phyloP scores from a whole-genome alignment of 2,329 filamentous ascomycete genomes.

The Cadophora luteo-olivacea region DNA sequence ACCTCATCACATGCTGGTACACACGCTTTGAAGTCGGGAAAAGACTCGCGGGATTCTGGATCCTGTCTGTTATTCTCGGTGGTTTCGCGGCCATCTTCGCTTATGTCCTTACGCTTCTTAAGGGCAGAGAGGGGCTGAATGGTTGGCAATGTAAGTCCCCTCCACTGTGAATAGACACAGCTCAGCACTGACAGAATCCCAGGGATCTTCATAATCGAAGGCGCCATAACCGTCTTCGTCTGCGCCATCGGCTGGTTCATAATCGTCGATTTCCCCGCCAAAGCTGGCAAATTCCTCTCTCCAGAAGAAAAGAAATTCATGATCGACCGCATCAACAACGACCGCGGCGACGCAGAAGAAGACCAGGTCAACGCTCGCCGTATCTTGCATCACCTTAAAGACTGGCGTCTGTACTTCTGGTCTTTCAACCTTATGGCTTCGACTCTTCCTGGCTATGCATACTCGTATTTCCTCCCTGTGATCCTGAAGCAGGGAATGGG shows the following conservation, averaged over 20 bases:
- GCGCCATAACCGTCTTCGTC: constrained; percentile 56
- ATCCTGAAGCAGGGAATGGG: constrained; percentile 66
- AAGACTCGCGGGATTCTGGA: constrained; percentile 19
- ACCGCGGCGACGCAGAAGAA: constrained; percentile 59
- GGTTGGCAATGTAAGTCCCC: constrained; percentile 19
- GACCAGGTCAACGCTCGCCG: constrained; percentile 54
- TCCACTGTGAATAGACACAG: neutral
- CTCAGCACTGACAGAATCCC: neutral
- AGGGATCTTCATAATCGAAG: constrained; percentile 50
- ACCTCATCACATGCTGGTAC: constrained; percentile 23
- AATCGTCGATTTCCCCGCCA: constrained; percentile 66
- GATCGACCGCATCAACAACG: constrained; percentile 59
- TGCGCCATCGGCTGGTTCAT: constrained; percentile 61
- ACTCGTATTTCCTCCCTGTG: constrained; percentile 81
- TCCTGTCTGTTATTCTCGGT: constrained; percentile 8
- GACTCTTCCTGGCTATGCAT: constrained; percentile 75
- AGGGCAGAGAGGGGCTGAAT: constrained; percentile 13
- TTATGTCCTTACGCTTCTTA: constrained; percentile 15
- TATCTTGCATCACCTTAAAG: constrained; percentile 54
- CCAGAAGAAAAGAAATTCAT: constrained; percentile 58
- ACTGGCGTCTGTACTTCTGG: constrained; percentile 68
- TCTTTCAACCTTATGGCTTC: constrained; percentile 67
- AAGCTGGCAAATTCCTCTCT: constrained; percentile 55
- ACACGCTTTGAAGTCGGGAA: constrained; percentile 22
- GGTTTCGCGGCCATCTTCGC: constrained; percentile 20